phyloP scores from a whole-genome alignment of 2,329 filamentous ascomycete genomes.

The Pseudocercospora eumusae region DNA sequence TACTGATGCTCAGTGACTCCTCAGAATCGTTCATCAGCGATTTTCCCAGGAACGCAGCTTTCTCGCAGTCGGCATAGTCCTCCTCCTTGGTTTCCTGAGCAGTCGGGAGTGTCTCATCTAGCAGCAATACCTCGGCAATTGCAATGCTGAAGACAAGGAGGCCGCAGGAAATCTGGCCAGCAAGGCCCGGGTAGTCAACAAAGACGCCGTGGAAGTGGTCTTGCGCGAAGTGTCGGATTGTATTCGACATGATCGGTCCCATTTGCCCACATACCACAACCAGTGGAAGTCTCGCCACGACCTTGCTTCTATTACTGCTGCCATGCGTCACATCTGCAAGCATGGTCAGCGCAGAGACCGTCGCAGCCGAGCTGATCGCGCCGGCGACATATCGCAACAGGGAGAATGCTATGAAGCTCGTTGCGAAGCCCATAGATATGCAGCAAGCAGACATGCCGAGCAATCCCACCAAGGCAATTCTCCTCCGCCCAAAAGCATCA shows the following conservation, averaged over 20 bases:
- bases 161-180: slow-evolving; percentile 48
- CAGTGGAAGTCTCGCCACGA: slow-evolving; percentile 49
- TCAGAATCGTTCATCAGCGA: slow-evolving; percentile 33
- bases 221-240: slow-evolving; percentile 47
- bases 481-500: slow-evolving; percentile 47
- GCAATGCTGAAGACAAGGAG: slow-evolving; percentile 46
- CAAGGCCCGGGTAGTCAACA: slow-evolving; percentile 46
- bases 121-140: slow-evolving; percentile 43
- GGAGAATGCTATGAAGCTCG: slow-evolving; percentile 45
- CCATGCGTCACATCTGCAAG: slow-evolving; percentile 44
- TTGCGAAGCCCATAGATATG: slow-evolving; percentile 51
- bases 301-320: slow-evolving; percentile 39
- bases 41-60: slow-evolving; percentile 49
- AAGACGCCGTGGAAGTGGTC: slow-evolving; percentile 44
- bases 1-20: slow-evolving; percentile 42
- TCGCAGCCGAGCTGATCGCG: slow-evolving; percentile 47
- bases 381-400: slow-evolving; percentile 49
- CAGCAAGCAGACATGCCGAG: slow-evolving; percentile 50
- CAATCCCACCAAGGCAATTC: slow-evolving; percentile 49
- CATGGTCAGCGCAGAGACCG: slow-evolving; percentile 51
- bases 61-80: slow-evolving; percentile 44
- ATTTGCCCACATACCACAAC: slow-evolving; percentile 50
- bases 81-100: slow-evolving; percentile 15
- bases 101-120: slow-evolving; percentile 40
- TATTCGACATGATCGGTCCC: slow-evolving; percentile 48